Percentiles rank a stretch among this genome's conserved stretches.
These are phyloP conservation scores for Sphagnum tenellum DNA, from an alignment of 225 moss, liverwort and hornwort species.

Conservation along the genomic window DNA sequence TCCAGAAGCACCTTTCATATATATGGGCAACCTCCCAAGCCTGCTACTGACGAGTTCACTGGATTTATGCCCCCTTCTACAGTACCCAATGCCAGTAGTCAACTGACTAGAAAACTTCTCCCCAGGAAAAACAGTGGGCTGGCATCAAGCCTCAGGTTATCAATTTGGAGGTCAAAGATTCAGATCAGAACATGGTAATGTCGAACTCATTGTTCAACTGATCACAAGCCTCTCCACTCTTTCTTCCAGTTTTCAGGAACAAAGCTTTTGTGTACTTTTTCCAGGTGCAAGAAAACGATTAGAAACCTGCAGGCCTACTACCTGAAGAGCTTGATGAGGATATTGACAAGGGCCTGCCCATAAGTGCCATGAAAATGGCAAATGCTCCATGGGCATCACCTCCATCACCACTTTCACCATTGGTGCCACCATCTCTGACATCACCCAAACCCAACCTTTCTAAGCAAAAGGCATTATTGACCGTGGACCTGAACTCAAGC, in stretches of 20 bases:
- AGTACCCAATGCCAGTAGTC: not conserved
- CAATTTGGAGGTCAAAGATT: too few relatives aligned
- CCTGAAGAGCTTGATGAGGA: conserved; percentile 83
- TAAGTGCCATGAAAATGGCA: conserved; percentile 96
- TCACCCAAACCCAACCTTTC: not conserved
- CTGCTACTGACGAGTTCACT: conserved; percentile 90
- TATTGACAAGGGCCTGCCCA: conserved; percentile 85
- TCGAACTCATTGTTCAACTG: too few relatives aligned
- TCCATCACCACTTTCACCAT: conserved; percentile 90
- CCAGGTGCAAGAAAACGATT: too few relatives aligned
- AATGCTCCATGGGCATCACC: conserved; percentile 56
- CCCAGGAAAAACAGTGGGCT: too few relatives aligned
- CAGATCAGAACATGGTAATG: too few relatives aligned
- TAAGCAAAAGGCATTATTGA: too few relatives aligned
- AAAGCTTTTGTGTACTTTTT: too few relatives aligned
- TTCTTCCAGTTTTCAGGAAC: too few relatives aligned
- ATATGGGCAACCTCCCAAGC: conserved; percentile 80
- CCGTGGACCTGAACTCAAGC: too few relatives aligned
- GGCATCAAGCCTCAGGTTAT: too few relatives aligned
- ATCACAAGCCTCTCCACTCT: too few relatives aligned
- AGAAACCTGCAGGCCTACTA: conserved; percentile 6
- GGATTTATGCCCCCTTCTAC: conserved; percentile 93
- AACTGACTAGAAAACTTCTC: too few relatives aligned
- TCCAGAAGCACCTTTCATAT: conserved; percentile 92
- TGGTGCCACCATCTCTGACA: conserved; percentile 71